Base-by-base conservation (phyloP, 73 alveolate genomes). In the Stentor roeselii region DNA sequence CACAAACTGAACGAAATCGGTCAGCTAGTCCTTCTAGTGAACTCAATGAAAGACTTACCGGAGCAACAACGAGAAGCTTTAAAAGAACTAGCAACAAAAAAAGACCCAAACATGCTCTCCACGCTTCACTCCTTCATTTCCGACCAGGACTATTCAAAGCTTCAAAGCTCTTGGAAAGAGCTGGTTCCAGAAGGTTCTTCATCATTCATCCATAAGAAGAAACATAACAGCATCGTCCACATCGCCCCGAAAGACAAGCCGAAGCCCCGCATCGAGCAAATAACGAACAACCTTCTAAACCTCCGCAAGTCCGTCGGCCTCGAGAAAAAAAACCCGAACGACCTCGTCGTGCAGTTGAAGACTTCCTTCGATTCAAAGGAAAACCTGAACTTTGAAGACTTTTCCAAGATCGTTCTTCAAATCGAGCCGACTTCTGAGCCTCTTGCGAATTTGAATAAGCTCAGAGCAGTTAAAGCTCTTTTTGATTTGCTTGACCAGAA, bases 1-100 rank as follows among this genome's bases (percentile, higher is more conserved):
- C n/a, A n/a, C 2, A 67, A 67, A 1, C 80, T 67, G 80, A 67
- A 34, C 34, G 80, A 67, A 34, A 67, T 67, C 42, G 41, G 80
- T 32, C 80, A 67, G 80, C 41, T 30, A 27, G 27, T 67, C 15
- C 50, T 67, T 21, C 42, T 67, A 27, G 41, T 32, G 1, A 67
- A 67, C 2, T 27, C 21, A 15, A 34, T 67, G 27, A 1, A 32
- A 21, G 80, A 40, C 21, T 27, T 67, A 14, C 21, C 41, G 21
- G 80, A 67, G 34, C 41, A 32, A 67, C 42, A 67, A 2, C 15
- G 50, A 30, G 37, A 67, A 1, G 80, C 80, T 21, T 67, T 67
- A 21, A 67, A 67, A 67, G 80, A 67, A 67, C 80, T 67, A 21
- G 80, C 80, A 21, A 30, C 34, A 15, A 21, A 30, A 27, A n/a